A percentile compares a stretch with the other conserved stretches of the same genome.
These are phyloP conservation scores for Phytopythium chamaehyphon DNA, from an alignment of 352 stramenopile species.

Conservation along the genomic window DNA sequence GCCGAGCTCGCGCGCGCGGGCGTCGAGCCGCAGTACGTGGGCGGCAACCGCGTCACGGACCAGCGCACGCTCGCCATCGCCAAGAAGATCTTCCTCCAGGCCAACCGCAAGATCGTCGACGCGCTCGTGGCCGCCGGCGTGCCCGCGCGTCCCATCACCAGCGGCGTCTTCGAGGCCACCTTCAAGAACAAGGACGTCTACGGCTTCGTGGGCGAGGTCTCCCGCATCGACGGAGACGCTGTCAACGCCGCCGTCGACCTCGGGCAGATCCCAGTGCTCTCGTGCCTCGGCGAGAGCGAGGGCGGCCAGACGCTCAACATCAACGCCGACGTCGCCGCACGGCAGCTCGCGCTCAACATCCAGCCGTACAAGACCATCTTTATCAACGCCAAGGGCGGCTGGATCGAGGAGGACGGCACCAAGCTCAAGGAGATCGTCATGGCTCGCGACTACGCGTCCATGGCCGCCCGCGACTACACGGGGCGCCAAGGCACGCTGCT, in stretches of 20 bases:
- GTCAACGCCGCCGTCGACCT: conserved; percentile 65
- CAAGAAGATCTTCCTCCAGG: conserved; percentile 79
- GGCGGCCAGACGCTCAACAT: conserved; percentile 86
- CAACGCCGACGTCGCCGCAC: conserved; percentile 83
- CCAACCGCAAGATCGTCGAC: conserved; percentile 80
- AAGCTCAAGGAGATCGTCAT: conserved; percentile 85
- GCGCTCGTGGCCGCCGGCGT: conserved; percentile 66
- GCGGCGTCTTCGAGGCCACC: conserved; percentile 78
- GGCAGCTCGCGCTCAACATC: conserved; percentile 72
- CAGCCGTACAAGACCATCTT: conserved; percentile 89
- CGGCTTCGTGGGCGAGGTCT: conserved; percentile 83
- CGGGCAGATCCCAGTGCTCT: conserved; percentile 82
- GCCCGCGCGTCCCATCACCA: conserved; percentile 73
- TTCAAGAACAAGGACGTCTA: conserved; percentile 82
- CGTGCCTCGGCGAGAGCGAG: conserved; percentile 71
- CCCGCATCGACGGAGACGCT: conserved; percentile 62
- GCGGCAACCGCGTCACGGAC: conserved; percentile 86
- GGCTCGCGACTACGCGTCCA: conserved; percentile 68
- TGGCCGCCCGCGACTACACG: conserved; percentile 82
- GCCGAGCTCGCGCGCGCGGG: conserved; percentile 71
- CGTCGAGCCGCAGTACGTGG: conserved; percentile 85
- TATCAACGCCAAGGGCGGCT: conserved; percentile 86
- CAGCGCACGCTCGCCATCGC: conserved; percentile 83
- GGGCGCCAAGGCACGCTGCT: conserved; percentile 88
- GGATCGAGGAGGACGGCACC: conserved; percentile 81